Conservation (phyloP, 2,329 filamentous ascomycete genomes). For the Pseudogymnoascus verrucosus region DNA sequence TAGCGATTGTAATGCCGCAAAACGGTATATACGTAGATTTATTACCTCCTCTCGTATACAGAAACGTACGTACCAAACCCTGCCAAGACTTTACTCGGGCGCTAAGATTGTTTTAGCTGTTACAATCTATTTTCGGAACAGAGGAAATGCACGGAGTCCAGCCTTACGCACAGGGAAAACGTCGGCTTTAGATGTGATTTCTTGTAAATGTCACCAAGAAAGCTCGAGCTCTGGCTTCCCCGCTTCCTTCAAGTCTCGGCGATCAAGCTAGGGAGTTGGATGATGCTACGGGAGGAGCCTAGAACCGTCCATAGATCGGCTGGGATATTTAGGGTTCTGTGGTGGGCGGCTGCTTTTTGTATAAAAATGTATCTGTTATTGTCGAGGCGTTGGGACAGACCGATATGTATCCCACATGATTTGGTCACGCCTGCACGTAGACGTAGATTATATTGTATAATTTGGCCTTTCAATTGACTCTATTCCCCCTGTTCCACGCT, state of each 20-base stretch:
- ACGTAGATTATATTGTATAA: not conserved
- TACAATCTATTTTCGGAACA: not conserved
- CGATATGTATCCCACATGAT: not conserved
- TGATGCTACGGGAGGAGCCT: not conserved
- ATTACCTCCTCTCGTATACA: not conserved
- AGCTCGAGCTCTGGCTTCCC: not conserved
- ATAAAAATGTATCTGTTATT: not conserved
- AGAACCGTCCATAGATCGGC: not conserved
- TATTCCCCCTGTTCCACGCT: not conserved
- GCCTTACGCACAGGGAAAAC: not conserved
- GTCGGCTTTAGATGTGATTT: not conserved
- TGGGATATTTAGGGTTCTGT: not conserved
- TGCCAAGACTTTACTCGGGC: not conserved
- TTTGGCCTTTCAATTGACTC: not conserved
- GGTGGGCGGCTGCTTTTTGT: not conserved
- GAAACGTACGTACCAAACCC: not conserved
- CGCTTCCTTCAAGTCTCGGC: not conserved
- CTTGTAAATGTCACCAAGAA: not conserved
- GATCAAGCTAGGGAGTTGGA: not conserved
- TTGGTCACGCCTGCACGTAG: not conserved
- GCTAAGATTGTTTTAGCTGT: not conserved
- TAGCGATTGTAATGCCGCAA: not conserved
- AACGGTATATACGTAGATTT: not conserved
- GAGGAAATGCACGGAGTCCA: not conserved
- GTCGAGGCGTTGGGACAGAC: not conserved